Base-by-base conservation (phyloP, 208 protist species). In the Crithidia brevicula region DNA sequence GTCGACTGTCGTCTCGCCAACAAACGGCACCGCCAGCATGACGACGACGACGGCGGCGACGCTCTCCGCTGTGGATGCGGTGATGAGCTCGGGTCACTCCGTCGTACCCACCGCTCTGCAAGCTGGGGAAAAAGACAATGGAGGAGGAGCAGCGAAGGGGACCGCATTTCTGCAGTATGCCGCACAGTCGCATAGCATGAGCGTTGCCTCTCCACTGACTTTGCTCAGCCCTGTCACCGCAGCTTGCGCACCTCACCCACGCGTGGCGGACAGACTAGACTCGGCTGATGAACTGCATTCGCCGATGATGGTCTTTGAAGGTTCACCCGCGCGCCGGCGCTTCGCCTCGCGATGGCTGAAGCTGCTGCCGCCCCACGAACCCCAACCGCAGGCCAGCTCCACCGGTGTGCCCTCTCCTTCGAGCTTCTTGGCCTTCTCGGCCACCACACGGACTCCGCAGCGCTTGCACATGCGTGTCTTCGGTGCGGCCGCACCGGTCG, bases 361-460 rank as follows among this genome's bases (percentile, higher is more conserved):
- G 53, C 42, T 45, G 45, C 50, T 43, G 33, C 18, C 25, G 22
- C 50, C 33, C n/a, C 56, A 57, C 16, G 47, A 73, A 16, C 40
- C 30, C 6, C 45, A 31, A 11, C 60, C 33, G 30, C n/a, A 15
- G 27, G 31, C 11, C 1, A 36, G 22, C 49, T 22, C 11, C 30
- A 27, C 27, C 0, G 50, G n/a, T 23, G 10, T 38, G 38, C 25
- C 43, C 11, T 67, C 60, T 23, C 60, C 43, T 6, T 47, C 51
- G 9, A 74, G 68, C 43, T 67, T 74, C 36, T 10, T 70, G 15
- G 62, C 70, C 1, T 40, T 63, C 46, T 45, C 13, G 18, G 49
- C 25, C 18, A 46, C 65, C 5, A 43, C 57, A 3, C 46, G 43
- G 8, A 9, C 28, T 13, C 33, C 15, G 54, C 62, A 45, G 51